Evolutionary conservation across 202 grass and related monocot genomes (phyloP).

Genomic region (Panicum virgatum): DNA sequence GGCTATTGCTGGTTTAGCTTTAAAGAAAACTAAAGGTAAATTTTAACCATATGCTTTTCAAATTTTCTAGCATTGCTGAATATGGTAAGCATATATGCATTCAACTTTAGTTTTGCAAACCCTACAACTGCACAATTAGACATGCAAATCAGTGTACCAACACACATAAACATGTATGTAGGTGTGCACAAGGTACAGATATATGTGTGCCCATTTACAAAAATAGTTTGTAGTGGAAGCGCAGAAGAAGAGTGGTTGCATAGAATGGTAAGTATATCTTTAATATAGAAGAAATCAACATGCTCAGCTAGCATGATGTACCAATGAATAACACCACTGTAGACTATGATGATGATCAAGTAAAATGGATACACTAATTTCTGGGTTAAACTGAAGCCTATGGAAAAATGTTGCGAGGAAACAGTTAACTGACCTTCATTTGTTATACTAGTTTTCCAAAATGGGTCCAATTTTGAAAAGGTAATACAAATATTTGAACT

Average conservation of each 20-base stretch:
- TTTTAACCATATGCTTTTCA: neutral
- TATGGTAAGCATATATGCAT: neutral
- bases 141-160: neutral
- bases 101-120: neutral
- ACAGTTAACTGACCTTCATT: neutral
- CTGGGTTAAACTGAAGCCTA: conserved; percentile 14
- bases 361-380: conserved; percentile 1
- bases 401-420: too few species aligned
- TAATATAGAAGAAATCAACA: neutral
- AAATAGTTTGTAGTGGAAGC: neutral
- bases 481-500: too few species aligned
- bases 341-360: neutral
- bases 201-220: neutral
- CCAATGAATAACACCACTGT: neutral
- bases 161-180: neutral
- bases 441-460: too few species aligned
- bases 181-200: neutral
- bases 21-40: conserved; percentile 77
- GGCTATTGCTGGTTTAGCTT: conserved; percentile 82
- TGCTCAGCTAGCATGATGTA: neutral
- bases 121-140: neutral
- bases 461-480: too few species aligned
- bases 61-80: too few species aligned
- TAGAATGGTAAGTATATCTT: neutral
- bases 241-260: neutral